Evolutionary conservation across 2,329 filamentous ascomycete genomes (phyloP).

Genomic region (Penicillium sp.): DNA sequence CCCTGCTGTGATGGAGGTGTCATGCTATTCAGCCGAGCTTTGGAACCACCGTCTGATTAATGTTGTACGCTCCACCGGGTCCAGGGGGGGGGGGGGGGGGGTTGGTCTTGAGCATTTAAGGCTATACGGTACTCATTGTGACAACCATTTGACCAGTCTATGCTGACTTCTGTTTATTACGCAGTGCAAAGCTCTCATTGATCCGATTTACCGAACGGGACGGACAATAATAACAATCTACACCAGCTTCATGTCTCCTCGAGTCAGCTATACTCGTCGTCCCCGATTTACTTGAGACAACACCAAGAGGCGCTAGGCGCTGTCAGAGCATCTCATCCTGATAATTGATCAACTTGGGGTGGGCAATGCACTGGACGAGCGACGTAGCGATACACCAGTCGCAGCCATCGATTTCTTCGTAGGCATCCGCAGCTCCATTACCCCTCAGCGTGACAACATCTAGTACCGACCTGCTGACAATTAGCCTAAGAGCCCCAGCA

Average conservation of each 20-base stretch:
- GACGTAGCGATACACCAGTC: not conserved
- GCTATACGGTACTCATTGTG: not conserved
- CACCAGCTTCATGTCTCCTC: conserved; percentile 81
- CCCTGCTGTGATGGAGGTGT: not conserved
- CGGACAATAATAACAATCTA: conserved; percentile 94
- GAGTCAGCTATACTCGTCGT: conserved; percentile 78
- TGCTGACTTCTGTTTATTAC: not conserved
- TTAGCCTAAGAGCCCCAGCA: too few species aligned
- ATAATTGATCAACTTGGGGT: conserved; percentile 91
- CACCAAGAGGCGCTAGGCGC: conserved; percentile 70
- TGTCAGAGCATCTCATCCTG: conserved; percentile 78
- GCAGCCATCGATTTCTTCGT: not conserved
- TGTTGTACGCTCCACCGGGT: not conserved
- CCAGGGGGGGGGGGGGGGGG: too few species aligned
- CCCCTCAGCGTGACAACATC: not conserved
- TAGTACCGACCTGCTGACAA: not conserved
- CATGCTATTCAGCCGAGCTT: not conserved
- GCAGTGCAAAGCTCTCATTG: not conserved
- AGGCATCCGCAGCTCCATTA: not conserved
- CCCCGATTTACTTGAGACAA: conserved; percentile 72
- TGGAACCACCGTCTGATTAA: not conserved
- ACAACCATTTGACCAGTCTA: too few species aligned
- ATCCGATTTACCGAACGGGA: conserved; percentile 87
- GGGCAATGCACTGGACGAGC: conserved; percentile 84
- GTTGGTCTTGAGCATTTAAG: not conserved